Percentiles rank a stretch among this genome's conserved stretches.
Evolutionary conservation across 306 rosid species (phyloP).

Genomic region (Hippophae tibetana): DNA sequence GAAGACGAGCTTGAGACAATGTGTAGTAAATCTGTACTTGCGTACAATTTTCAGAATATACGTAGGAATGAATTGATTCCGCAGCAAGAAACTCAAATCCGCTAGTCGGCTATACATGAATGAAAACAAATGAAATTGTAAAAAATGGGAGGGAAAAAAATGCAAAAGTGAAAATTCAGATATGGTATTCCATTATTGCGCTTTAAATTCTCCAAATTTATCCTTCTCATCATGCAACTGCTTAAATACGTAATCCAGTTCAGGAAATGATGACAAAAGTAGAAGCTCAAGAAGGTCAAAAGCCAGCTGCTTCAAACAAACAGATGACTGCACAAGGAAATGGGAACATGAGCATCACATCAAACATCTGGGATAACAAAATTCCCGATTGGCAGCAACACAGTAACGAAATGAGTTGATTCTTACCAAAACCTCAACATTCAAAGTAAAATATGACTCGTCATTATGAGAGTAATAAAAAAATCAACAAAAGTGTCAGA

Average conservation of each 20-base stretch:
- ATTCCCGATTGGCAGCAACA: neutral
- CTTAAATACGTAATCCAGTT: conserved; percentile 50
- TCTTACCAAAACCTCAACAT: no score
- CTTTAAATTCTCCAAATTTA: conserved; percentile 51
- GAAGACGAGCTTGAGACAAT: no score
- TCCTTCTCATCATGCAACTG: conserved; percentile 70
- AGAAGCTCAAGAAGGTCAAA: conserved; percentile 77
- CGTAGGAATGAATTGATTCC: no score
- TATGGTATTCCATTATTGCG: conserved; percentile 8
- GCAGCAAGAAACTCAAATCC: no score
- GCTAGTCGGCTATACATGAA: no score
- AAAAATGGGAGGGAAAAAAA: no score
- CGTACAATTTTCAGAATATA: no score
- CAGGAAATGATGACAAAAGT: conserved; percentile 67
- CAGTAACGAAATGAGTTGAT: no score
- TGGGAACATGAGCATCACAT: conserved; percentile 7
- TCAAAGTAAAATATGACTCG: neutral
- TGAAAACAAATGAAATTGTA: no score
- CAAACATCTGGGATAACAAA: no score
- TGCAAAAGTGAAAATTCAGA: no score
- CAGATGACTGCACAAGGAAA: conserved; percentile 60
- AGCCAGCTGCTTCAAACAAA: conserved; percentile 75
- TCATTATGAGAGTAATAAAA: neutral
- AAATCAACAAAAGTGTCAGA: neutral
- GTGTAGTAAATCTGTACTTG: no score